Percentiles rank a stretch among this genome's conserved stretches.
phyloP scores from a whole-genome alignment of 441 rosid species.

The Populus hybrid region DNA sequence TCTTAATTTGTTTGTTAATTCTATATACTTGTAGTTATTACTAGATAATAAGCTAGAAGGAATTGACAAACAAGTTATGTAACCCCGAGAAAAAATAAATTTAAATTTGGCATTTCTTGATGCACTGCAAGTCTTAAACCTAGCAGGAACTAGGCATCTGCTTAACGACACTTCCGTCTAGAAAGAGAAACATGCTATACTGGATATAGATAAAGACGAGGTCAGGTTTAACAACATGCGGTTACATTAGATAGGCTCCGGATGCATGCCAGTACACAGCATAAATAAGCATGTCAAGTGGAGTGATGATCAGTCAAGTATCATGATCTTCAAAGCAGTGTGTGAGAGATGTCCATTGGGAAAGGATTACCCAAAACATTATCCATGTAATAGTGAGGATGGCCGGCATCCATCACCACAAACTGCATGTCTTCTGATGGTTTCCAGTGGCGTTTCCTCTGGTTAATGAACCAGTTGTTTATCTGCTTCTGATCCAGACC shows the following conservation, averaged over 20 bases:
- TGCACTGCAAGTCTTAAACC: not conserved
- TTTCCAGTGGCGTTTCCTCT: constrained; percentile 98
- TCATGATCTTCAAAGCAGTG: constrained; percentile 43
- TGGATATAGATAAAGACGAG: not conserved
- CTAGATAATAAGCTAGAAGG: too few species aligned
- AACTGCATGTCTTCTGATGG: constrained; percentile 97
- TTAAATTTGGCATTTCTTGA: not conserved
- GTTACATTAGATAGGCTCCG: constrained; percentile 10
- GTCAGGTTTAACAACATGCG: not conserved
- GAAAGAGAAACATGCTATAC: not conserved
- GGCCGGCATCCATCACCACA: constrained; percentile 86
- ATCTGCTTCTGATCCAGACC: constrained; percentile 98
- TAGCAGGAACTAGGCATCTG: not conserved
- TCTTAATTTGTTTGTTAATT: too few species aligned
- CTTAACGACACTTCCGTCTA: not conserved
- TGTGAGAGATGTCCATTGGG: constrained; percentile 72
- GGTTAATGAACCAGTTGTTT: constrained; percentile 99
- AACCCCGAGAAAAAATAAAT: not conserved
- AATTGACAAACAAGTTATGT: not conserved
- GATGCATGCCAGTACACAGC: not conserved
- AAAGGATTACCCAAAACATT: constrained; percentile 72
- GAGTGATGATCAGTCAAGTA: not conserved
- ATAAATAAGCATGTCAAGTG: constrained; percentile 3
- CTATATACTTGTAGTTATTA: too few species aligned
- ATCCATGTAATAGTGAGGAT: constrained; percentile 80